phyloP scores from a whole-genome alignment of 345 rosid genomes.

The Fremontodendron californicum region DNA sequence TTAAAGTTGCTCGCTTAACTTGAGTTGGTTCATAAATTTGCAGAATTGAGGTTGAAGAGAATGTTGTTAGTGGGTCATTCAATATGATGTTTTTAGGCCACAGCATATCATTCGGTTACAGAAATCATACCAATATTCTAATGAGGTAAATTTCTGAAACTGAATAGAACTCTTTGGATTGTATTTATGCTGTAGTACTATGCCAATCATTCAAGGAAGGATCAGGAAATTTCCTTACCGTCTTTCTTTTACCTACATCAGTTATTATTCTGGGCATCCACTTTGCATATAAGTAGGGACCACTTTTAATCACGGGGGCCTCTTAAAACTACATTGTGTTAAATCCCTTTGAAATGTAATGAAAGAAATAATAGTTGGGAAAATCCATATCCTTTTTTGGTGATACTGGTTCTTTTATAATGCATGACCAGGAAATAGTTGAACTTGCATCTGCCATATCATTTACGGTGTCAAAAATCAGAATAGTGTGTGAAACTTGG shows the following conservation, averaged over 20 bases:
- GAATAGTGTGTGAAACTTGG: not conserved
- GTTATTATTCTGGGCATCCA: not conserved
- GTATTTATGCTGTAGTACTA: not conserved
- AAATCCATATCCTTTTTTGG: not conserved
- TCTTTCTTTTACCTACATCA: not conserved
- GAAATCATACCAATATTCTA: conserved; percentile 82
- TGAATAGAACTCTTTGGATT: not conserved
- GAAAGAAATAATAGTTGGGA: conserved; percentile 9
- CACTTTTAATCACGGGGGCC: not conserved
- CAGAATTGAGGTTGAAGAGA: conserved; percentile 89
- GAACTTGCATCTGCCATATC: not conserved
- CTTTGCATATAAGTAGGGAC: conserved; percentile 11
- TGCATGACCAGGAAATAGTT: not conserved
- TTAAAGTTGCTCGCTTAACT: not conserved
- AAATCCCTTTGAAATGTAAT: not conserved
- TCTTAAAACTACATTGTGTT: not conserved
- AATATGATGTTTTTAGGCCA: conserved; percentile 85
- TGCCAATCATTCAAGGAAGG: conserved; percentile 9
- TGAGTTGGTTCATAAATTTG: conserved; percentile 8
- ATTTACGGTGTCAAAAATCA: not conserved
- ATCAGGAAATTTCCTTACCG: not conserved
- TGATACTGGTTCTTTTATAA: not conserved
- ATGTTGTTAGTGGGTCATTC: conserved; percentile 74
- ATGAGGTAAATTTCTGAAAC: conserved; percentile 53
- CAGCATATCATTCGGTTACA: conserved; percentile 79